Conservation (phyloP, 139 green algal species). For the Ostreobium quekettii region DNA sequence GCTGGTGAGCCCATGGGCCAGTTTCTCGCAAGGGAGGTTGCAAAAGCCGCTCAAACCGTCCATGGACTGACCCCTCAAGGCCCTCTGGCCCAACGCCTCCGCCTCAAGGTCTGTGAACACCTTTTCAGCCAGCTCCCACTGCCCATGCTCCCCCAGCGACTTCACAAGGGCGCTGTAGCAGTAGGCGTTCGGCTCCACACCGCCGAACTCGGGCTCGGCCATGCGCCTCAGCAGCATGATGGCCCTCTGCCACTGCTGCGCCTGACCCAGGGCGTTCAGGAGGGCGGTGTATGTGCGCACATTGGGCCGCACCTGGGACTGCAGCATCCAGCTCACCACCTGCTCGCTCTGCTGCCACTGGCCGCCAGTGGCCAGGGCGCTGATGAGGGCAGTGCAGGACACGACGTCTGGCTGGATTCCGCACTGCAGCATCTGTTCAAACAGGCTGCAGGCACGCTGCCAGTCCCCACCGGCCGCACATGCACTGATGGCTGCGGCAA, state of each 20-base stretch:
- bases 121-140: constrained; percentile 67
- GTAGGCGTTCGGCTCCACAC: constrained; percentile 74
- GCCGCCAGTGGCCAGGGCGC: constrained; percentile 65
- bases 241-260: constrained; percentile 55
- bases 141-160: constrained; percentile 61
- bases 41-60: too few relatives aligned
- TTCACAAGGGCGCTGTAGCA: constrained; percentile 74
- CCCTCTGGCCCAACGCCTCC: constrained; percentile 45
- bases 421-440: constrained; percentile 71
- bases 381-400: constrained; percentile 79
- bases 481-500: constrained; percentile 69
- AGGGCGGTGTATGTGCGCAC: constrained; percentile 81
- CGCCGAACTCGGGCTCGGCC: constrained; percentile 43
- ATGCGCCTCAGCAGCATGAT: constrained; percentile 55
- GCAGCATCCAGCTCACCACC: constrained; percentile 57
- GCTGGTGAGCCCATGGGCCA: too few relatives aligned
- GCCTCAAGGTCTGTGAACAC: constrained; percentile 69
- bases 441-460: constrained; percentile 59
- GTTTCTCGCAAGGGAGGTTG: too few relatives aligned
- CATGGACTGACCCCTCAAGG: too few relatives aligned
- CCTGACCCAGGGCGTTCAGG: constrained; percentile 58
- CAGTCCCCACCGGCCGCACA: constrained; percentile 66
- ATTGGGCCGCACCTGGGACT: constrained; percentile 53
- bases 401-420: constrained; percentile 76
- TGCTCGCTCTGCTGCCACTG: constrained; percentile 59